Conservation (phyloP, 495 filamentous ascomycete species). For the Penicillium crystallinum region DNA sequence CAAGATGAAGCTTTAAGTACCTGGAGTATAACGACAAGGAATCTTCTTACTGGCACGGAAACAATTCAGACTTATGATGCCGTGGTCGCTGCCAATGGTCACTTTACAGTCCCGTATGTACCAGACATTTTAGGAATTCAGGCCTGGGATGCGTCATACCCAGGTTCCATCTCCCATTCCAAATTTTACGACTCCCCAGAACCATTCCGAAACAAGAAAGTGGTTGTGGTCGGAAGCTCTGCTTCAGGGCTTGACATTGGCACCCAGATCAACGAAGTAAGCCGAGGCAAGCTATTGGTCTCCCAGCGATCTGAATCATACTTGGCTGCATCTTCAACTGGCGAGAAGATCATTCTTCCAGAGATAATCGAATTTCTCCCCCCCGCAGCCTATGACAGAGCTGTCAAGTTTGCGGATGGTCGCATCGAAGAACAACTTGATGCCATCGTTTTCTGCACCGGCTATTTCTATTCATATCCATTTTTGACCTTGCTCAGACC, state of each 20-base stretch:
- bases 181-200: conserved; percentile 68
- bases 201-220: conserved; percentile 55
- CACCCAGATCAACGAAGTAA: conserved; percentile 58
- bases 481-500: conserved; percentile 54
- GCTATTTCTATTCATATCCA: conserved; percentile 54
- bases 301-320: conserved; percentile 47
- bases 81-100: conserved; percentile 77
- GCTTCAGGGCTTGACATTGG: conserved; percentile 80
- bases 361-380: conserved; percentile 56
- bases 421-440: conserved; percentile 45
- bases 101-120: conserved; percentile 68
- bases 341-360: conserved; percentile 49
- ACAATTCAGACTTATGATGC: conserved; percentile 56
- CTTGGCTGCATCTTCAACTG: conserved; percentile 18
- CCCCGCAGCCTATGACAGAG: conserved; percentile 31
- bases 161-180: conserved; percentile 68
- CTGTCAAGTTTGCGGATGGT: conserved; percentile 50
- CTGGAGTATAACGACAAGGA: conserved; percentile 54
- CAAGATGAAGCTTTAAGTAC: conserved; percentile 15
- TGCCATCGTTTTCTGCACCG: conserved; percentile 55
- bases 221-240: conserved; percentile 71
- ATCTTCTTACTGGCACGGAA: conserved; percentile 36
- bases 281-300: conserved; percentile 47
- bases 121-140: conserved; percentile 58
- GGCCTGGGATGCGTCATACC: conserved; percentile 54